phyloP scores from a whole-genome alignment of 768 basidiomycete species.

The Auricularia auricula-judae region DNA sequence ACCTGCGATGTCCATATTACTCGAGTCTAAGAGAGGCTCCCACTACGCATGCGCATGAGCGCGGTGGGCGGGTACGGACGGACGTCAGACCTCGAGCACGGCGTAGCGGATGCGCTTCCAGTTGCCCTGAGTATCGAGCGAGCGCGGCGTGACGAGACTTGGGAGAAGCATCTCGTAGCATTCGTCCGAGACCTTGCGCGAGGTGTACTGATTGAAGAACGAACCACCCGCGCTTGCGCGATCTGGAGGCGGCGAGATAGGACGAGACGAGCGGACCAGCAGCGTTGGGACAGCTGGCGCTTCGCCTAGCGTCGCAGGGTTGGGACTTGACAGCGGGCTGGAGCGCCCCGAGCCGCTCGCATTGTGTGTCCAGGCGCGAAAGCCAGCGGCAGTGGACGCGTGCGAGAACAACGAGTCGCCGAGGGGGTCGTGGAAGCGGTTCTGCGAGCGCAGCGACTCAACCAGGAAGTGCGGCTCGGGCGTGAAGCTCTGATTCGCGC shows the following conservation, averaged over 20 bases:
- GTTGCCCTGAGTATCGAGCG: conserved; percentile 45
- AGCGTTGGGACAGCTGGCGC: conserved; percentile 23
- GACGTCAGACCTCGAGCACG: conserved; percentile 55
- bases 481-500: conserved; percentile 59
- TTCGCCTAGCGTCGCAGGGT: conserved; percentile 12
- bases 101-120: conserved; percentile 74
- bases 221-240: not conserved
- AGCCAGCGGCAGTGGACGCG: conserved; percentile 67
- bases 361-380: conserved; percentile 51
- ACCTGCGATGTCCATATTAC: conserved; percentile 80
- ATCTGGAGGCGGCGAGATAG: conserved; percentile 38
- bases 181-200: conserved; percentile 42
- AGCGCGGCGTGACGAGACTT: conserved; percentile 69
- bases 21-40: conserved; percentile 79
- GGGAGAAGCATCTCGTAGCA: conserved; percentile 67
- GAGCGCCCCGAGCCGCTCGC: conserved; percentile 41
- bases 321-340: conserved; percentile 27
- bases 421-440: conserved; percentile 84
- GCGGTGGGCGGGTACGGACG: not conserved
- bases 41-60: conserved; percentile 37
- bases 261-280: conserved; percentile 57
- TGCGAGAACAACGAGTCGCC: conserved; percentile 81
- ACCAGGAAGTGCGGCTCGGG: conserved; percentile 84
- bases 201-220: conserved; percentile 8
- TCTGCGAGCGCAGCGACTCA: conserved; percentile 70